Base-by-base conservation (phyloP, 257 asterid species). In the Primulina tabacum region DNA sequence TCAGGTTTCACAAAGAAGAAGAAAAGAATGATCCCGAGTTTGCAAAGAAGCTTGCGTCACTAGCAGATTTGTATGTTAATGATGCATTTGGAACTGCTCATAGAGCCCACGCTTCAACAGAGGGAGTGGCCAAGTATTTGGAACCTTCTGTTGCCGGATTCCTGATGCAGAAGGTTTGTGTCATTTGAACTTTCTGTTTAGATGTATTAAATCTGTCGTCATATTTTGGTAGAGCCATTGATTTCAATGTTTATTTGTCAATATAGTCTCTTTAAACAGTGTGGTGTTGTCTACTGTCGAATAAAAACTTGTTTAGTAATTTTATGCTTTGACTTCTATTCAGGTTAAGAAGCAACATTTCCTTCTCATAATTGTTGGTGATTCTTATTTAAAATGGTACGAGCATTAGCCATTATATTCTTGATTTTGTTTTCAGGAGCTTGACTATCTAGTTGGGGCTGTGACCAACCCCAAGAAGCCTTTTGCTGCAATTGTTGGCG, bases 101-200 rank as follows among this genome's bases (percentile, higher is more conserved):
- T 37, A 81, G 89, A 77, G 86, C 89, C 35, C 89, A 83, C 66
- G 88, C 88, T 65, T 83, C 88, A 62, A 83, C 88, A 2, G 88
- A 83, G 70, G 88, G 88, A 50, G 88, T 83, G 17, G 83, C 88
- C 30, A 78, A 83, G 71, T 62, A 57, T 75, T 83, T 83, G 81
- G 76, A 78, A 70, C 88, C 88, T 10, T 80, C 88, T 7, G 88
- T 83, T 18, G 85, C 88, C 16, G 88, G 88, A 64, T 83, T 75
- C 70, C 83, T 83, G 68, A 77, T 83, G 85, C 88, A 83, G 66
- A 83, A 80, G 88, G 88, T 83, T 50, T 5, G 20, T 50, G 57
- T 50, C 2, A 17, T 50, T 0, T 50, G 20, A 50, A 50, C 20
- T 50, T 14, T 47, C 20, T 50, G 2, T 17, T 50, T 16, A 5